Evolutionary conservation across 2,329 filamentous ascomycete species (phyloP).

Genomic region (Cladosporium sp.): DNA sequence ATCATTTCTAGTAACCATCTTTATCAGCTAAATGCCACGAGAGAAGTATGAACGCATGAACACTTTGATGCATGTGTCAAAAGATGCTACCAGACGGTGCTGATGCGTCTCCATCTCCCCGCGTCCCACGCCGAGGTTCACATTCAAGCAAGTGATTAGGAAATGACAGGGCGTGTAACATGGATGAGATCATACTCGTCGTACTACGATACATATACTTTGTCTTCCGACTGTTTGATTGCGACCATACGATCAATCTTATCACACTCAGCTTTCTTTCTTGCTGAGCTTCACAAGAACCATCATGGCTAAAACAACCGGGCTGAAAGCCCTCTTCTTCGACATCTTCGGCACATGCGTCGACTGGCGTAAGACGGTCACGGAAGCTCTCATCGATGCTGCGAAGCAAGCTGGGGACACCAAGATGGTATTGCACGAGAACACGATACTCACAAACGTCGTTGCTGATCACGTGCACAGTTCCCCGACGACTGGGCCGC

Average conservation of each 20-base stretch:
- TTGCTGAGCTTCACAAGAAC: no score
- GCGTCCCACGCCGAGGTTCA: neutral
- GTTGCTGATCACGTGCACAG: slow-evolving; percentile 16
- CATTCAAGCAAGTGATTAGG: neutral
- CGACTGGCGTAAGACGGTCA: slow-evolving; percentile 72
- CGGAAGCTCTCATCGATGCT: slow-evolving; percentile 55
- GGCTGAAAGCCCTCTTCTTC: slow-evolving; percentile 63
- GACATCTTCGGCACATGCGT: slow-evolving; percentile 81
- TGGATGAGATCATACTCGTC: no score
- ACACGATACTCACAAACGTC: neutral
- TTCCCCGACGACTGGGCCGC: slow-evolving; percentile 59
- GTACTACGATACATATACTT: neutral
- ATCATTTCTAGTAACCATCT: neutral
- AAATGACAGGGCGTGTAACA: neutral
- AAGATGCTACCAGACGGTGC: neutral
- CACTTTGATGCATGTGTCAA: neutral
- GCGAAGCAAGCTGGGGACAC: slow-evolving; percentile 38
- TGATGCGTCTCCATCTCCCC: neutral
- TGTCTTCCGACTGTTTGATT: no score
- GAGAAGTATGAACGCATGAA: neutral
- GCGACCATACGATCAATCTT: no score
- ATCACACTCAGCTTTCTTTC: neutral
- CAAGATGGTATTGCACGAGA: neutral
- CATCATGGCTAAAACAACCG: slow-evolving; percentile 18
- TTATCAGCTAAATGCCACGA: neutral